phyloP scores from a whole-genome alignment of 1,284 basidiomycete species.

The Naganishia sp. region DNA sequence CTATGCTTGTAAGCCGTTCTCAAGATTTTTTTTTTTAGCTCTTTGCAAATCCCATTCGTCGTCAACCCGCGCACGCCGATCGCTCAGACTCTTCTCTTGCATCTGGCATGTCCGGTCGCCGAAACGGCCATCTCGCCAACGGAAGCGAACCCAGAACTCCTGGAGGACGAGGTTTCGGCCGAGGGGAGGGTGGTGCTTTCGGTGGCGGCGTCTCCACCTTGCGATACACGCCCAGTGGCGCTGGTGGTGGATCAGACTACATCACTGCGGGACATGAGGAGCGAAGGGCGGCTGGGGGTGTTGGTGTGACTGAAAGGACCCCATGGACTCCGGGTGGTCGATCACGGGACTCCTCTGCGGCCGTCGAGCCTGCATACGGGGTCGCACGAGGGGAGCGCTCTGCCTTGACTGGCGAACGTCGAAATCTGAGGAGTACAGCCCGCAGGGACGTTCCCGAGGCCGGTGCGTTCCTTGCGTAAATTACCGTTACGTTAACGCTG shows the following conservation, averaged over 20 bases:
- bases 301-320: background rate
- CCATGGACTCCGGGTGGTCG: constrained; percentile 23
- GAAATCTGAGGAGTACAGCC: constrained; percentile 15
- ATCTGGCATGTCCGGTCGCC: constrained; percentile 19
- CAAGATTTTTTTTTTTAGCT: constrained; percentile 41
- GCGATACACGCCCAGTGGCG: constrained; percentile 11
- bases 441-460: constrained; percentile 13
- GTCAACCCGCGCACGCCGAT: constrained; percentile 32
- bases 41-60: constrained; percentile 40
- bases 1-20: background rate
- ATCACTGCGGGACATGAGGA: constrained; percentile 11
- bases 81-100: constrained; percentile 8
- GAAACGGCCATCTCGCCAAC: constrained; percentile 22
- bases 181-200: constrained; percentile 47
- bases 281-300: constrained; percentile 7
- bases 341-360: constrained; percentile 15
- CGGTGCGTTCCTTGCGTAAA: background rate
- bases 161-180: constrained; percentile 39
- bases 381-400: constrained; percentile 8
- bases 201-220: constrained; percentile 37
- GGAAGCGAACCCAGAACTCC: constrained; percentile 15
- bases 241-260: constrained; percentile 6
- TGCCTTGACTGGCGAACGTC: constrained; percentile 13
- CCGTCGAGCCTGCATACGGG: background rate
- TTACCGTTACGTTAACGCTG: background rate